phyloP scores from a whole-genome alignment of 2,329 filamentous ascomycete genomes.

The Juglanconis sp. region DNA sequence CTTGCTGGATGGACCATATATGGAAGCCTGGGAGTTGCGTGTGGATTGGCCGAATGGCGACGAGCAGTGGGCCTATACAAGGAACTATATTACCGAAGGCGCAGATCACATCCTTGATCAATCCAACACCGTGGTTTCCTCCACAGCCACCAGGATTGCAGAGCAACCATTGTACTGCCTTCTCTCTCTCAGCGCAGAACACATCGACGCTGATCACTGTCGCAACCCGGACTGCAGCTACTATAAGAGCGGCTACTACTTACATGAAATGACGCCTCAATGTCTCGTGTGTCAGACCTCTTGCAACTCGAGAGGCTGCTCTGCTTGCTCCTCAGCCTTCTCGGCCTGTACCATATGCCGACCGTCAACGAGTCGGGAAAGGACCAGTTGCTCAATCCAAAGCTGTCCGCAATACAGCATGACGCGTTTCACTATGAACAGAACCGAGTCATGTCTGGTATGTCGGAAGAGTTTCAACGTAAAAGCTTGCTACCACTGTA shows the following conservation, averaged over 20 bases:
- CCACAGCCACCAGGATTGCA: neutral
- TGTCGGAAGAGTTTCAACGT: neutral
- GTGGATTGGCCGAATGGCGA: conserved; percentile 20
- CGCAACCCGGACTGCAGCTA: neutral
- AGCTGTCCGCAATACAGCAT: too few species aligned
- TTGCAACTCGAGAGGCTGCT: neutral
- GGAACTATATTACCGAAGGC: conserved; percentile 9
- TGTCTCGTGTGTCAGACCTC: neutral
- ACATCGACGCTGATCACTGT: neutral
- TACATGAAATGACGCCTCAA: fast-evolving
- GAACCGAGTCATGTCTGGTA: neutral
- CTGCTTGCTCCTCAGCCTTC: neutral
- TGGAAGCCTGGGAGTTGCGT: conserved; percentile 13
- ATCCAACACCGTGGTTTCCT: neutral
- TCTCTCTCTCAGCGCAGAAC: too few species aligned
- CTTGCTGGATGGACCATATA: conserved; percentile 12
- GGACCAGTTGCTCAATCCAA: neutral
- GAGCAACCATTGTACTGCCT: neutral
- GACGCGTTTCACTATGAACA: too few species aligned
- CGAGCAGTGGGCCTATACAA: conserved; percentile 18
- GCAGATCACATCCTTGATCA: conserved; percentile 5
- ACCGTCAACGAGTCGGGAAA: neutral
- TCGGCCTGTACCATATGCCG: neutral
- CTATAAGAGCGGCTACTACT: neutral
- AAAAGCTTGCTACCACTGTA: fast-evolving